Conservation (phyloP, 169 alveolate species). For the Plasmodium coatneyi region DNA sequence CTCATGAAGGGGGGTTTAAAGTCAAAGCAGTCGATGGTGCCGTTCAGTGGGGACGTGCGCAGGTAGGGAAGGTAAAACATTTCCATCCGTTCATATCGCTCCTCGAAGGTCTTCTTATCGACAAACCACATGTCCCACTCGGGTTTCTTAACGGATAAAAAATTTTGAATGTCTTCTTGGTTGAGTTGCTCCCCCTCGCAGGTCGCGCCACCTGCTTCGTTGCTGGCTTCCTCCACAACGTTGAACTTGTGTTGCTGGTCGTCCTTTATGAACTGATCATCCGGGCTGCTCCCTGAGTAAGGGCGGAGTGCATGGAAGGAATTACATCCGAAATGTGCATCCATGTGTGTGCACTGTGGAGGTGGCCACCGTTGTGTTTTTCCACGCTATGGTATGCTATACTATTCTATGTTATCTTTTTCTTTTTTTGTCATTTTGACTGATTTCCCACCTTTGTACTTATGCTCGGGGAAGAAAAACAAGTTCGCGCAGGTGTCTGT, state of each 20-base stretch:
- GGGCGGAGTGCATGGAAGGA: too few relatives aligned
- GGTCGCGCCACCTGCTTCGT: background rate
- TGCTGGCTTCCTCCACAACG: constrained; percentile 12
- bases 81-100: constrained; percentile 11
- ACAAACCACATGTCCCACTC: constrained; percentile 77
- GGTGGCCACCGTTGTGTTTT: background rate
- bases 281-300: constrained; percentile 40
- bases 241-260: constrained; percentile 74
- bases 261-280: constrained; percentile 63
- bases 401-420: background rate
- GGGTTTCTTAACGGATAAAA: constrained; percentile 51
- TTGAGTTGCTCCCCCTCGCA: background rate
- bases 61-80: constrained; percentile 57
- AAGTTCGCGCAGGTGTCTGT: constrained; percentile 60
- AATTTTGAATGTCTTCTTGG: constrained; percentile 15
- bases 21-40: constrained; percentile 45
- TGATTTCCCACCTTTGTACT: constrained; percentile 35
- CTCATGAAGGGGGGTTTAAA: constrained; percentile 63
- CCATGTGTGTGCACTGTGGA: background rate
- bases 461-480: constrained; percentile 69
- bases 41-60: constrained; percentile 53
- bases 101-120: constrained; percentile 43
- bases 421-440: background rate
- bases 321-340: background rate
- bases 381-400: background rate